phyloP scores from a whole-genome alignment of 2,329 filamentous ascomycete species.

The Aquanectria penicillioides region DNA sequence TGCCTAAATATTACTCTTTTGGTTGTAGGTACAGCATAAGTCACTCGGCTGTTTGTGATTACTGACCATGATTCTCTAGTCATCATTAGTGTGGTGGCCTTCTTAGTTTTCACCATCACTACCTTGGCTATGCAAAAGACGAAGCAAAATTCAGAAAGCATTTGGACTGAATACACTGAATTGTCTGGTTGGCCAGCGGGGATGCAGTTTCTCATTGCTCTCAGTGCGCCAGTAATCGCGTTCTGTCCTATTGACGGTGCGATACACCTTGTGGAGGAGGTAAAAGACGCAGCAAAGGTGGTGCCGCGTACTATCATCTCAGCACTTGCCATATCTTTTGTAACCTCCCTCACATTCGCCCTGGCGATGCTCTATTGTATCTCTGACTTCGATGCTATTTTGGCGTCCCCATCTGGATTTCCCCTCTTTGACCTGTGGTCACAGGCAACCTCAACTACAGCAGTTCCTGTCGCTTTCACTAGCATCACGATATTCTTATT shows the following conservation, averaged over 20 bases:
- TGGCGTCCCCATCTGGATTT: background rate
- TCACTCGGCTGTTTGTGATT: too few relatives aligned
- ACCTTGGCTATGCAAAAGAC: background rate
- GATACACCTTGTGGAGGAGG: constrained; percentile 1
- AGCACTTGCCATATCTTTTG: background rate
- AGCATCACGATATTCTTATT: constrained; percentile 3
- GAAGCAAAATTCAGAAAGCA: background rate
- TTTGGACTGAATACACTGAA: background rate
- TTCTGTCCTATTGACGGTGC: background rate
- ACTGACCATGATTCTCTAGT: background rate
- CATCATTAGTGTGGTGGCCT: background rate
- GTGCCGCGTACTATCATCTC: background rate
- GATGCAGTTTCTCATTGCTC: background rate
- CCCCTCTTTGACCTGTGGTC: constrained; percentile 4
- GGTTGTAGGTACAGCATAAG: background rate
- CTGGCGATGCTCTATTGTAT: background rate
- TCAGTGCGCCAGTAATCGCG: background rate
- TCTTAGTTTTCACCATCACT: background rate
- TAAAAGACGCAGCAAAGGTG: background rate
- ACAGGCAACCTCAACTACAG: background rate
- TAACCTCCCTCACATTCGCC: background rate
- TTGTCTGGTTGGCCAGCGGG: background rate
- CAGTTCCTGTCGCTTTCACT: background rate
- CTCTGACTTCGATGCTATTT: background rate
- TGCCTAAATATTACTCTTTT: constrained; percentile 5